phyloP scores from a whole-genome alignment of 768 basidiomycete genomes.

The Tulasnella sp. region DNA sequence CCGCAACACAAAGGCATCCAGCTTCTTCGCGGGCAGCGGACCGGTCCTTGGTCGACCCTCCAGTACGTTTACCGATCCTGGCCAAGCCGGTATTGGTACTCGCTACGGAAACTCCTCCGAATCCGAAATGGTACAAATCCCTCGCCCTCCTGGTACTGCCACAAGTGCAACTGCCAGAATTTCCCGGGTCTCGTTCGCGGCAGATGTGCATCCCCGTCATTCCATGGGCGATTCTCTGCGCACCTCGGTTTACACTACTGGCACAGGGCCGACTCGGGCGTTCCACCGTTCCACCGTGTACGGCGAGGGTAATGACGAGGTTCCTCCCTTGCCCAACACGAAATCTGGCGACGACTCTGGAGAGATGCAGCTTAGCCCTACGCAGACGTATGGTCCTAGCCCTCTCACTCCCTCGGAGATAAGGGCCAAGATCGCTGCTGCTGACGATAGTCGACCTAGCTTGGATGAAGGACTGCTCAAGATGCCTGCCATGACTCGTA shows the following conservation, averaged over 20 bases:
- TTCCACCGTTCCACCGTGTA: background rate
- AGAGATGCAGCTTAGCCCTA: slow-evolving; percentile 18
- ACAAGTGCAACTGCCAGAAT: slow-evolving; percentile 7
- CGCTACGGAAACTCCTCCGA: background rate
- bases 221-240: background rate
- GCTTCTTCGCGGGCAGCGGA: slow-evolving; percentile 15
- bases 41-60: slow-evolving; percentile 12
- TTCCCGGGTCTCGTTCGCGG: slow-evolving; percentile 20
- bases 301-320: slow-evolving; percentile 13
- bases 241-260: slow-evolving; percentile 7
- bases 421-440: slow-evolving; percentile 8
- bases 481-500: slow-evolving; percentile 19
- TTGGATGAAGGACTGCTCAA: slow-evolving; percentile 12
- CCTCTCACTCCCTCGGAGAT: slow-evolving; percentile 15
- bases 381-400: slow-evolving; percentile 16
- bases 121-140: slow-evolving; percentile 12
- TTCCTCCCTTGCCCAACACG: slow-evolving; percentile 5
- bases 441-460: slow-evolving; percentile 4
- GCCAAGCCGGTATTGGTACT: slow-evolving; percentile 19
- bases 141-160: slow-evolving; percentile 6
- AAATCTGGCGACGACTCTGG: background rate
- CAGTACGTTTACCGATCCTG: slow-evolving; percentile 13
- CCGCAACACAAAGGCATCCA: slow-evolving; percentile 11
- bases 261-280: slow-evolving; percentile 6
- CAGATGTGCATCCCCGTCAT: slow-evolving; percentile 12